phyloP scores from a whole-genome alignment of 2,329 filamentous ascomycete species.

The Dryadomyces quercivorus region DNA sequence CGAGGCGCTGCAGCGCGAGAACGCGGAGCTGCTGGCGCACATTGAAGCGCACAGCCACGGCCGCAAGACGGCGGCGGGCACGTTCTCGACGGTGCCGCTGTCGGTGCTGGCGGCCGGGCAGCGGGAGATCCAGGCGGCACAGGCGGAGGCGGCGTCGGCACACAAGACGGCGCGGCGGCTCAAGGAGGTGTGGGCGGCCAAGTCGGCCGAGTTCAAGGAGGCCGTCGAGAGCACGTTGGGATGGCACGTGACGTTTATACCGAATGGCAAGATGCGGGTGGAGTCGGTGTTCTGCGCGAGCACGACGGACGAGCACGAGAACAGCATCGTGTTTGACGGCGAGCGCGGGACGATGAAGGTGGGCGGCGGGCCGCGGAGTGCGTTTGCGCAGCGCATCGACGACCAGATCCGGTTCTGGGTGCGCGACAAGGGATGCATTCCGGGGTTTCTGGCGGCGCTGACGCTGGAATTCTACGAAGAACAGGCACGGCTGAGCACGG shows the following conservation, averaged over 20 bases:
- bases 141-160: conserved; percentile 54
- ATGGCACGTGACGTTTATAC: conserved; percentile 91
- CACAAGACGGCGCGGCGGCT: conserved; percentile 78
- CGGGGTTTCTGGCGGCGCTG: conserved; percentile 80
- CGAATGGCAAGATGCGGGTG: conserved; percentile 91
- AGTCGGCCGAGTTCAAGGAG: conserved; percentile 89
- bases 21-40: conserved; percentile 66
- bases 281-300: conserved; percentile 75
- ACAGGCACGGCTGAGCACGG: conserved; percentile 20
- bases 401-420: conserved; percentile 94
- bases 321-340: conserved; percentile 74
- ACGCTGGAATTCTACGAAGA: conserved; percentile 90
- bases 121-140: conserved; percentile 61
- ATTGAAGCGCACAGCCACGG: conserved; percentile 33
- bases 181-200: conserved; percentile 78
- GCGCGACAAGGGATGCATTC: conserved; percentile 82
- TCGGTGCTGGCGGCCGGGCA: conserved; percentile 65
- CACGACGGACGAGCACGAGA: conserved; percentile 54
- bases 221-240: conserved; percentile 85
- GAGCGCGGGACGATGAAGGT: conserved; percentile 98
- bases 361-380: conserved; percentile 73
- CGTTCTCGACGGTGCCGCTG: conserved; percentile 56
- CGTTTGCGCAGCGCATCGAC: conserved; percentile 74
- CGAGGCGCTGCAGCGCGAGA: conserved; percentile 66
- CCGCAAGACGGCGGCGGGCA: conserved; percentile 8